Evolutionary conservation across 192 early-diverging fungal species (phyloP).

Genomic region (Backusella morwellensis): DNA sequence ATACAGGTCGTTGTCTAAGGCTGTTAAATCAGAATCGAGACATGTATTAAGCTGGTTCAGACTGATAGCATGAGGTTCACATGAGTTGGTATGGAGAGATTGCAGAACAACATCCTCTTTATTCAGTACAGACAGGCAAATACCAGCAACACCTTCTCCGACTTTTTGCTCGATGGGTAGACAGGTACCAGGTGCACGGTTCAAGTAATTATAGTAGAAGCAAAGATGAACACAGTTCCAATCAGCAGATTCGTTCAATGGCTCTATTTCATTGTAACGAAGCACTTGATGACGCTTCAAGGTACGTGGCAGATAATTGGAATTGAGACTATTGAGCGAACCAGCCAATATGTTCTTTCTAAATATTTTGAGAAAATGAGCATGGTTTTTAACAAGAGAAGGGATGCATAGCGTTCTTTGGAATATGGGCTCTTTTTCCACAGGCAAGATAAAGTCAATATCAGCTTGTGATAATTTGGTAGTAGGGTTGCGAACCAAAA

Average conservation of each 20-base stretch:
- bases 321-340: conserved; percentile 40
- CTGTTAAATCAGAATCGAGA: conserved; percentile 12
- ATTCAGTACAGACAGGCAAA: conserved; percentile 43
- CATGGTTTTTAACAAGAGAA: conserved; percentile 48
- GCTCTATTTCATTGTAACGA: conserved; percentile 33
- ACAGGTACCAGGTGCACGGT: conserved; percentile 28
- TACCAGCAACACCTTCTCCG: conserved; percentile 54
- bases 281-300: conserved; percentile 41
- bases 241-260: background rate
- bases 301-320: conserved; percentile 37
- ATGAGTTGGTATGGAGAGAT: conserved; percentile 19
- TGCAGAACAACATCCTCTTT: conserved; percentile 33
- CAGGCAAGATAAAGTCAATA: conserved; percentile 76
- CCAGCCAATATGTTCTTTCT: conserved; percentile 57
- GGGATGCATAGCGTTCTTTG: conserved; percentile 50
- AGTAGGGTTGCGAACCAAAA: conserved; percentile 66
- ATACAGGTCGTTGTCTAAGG: conserved; percentile 10
- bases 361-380: conserved; percentile 62
- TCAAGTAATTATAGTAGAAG: conserved; percentile 52
- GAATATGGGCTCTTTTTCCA: conserved; percentile 43
- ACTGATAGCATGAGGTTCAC: background rate
- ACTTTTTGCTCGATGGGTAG: conserved; percentile 43
- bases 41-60: conserved; percentile 13
- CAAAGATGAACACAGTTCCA: conserved; percentile 33
- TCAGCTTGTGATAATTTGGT: conserved; percentile 67